phyloP scores from a whole-genome alignment of 345 rosid species.

The Dimocarpus longan region DNA sequence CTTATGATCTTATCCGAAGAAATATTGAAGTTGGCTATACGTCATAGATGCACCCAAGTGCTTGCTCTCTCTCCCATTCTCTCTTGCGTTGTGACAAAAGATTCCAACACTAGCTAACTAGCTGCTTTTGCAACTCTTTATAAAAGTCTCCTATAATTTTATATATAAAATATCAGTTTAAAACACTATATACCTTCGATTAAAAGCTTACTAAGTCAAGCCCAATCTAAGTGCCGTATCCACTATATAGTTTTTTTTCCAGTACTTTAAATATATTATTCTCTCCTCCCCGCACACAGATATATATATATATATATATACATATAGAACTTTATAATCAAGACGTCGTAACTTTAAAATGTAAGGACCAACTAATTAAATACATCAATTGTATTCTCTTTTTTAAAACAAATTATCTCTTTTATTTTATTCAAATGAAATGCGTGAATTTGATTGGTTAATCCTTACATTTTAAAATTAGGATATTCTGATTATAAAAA shows the following conservation, averaged over 20 bases:
- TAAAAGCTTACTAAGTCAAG: not conserved
- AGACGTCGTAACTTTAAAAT: no score
- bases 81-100: conserved; percentile 27
- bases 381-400: no score
- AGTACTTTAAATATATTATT: no score
- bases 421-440: no score
- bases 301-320: no score
- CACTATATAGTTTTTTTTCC: conserved; percentile 17
- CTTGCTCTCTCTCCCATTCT: conserved; percentile 22
- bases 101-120: conserved; percentile 31
- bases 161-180: not conserved
- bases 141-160: not conserved
- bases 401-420: no score
- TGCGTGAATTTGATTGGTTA: no score
- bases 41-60: conserved; percentile 31
- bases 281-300: no score
- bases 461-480: no score
- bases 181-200: not conserved
- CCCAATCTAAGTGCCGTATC: conserved; percentile 30
- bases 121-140: not conserved
- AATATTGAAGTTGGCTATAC: conserved; percentile 1
- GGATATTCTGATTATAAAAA: no score
- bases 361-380: no score
- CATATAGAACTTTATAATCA: no score
- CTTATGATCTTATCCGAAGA: not conserved